Evolutionary conservation across 176 grass and related monocot genomes (phyloP).

Genomic region (Triticum turgidum): DNA sequence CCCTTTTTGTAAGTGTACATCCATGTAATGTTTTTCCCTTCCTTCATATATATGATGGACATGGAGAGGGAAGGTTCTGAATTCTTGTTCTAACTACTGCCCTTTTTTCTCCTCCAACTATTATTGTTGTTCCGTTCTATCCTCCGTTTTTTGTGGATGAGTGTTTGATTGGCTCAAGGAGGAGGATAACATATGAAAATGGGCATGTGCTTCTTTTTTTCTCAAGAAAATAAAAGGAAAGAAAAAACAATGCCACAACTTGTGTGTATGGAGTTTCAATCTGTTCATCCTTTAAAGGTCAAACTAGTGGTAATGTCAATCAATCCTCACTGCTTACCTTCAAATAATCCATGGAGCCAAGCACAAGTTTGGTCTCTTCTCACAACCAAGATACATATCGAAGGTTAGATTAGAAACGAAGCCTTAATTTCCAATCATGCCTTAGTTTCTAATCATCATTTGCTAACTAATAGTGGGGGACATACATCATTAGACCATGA

Average conservation of each 20-base stretch:
- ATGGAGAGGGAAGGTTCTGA: conserved; percentile 40
- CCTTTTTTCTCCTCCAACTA: not conserved
- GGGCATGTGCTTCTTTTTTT: not conserved
- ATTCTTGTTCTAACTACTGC: not conserved
- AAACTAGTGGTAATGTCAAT: not conserved
- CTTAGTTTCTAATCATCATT: conserved; percentile 42
- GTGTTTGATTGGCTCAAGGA: not conserved
- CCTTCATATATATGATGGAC: not conserved
- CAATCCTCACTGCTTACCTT: conserved; percentile 25
- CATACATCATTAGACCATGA: conserved; percentile 49
- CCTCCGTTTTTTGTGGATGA: not conserved
- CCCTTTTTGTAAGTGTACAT: conserved; percentile 37
- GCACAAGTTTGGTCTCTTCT: conserved; percentile 23
- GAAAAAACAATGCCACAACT: not conserved
- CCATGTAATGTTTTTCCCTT: conserved; percentile 51
- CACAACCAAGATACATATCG: conserved; percentile 3
- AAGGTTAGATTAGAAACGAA: conserved; percentile 32
- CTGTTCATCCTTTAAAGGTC: not conserved
- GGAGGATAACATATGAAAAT: conserved; percentile 11
- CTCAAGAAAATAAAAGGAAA: not conserved
- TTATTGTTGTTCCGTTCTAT: not conserved
- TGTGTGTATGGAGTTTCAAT: not conserved
- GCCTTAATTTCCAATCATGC: conserved; percentile 34
- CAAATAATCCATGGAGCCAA: conserved; percentile 15
- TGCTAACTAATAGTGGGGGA: conserved; percentile 49